Evolutionary conservation across 2,329 filamentous ascomycete species (phyloP), one percentile per base, ranked within the genome.

Genomic region (Penicillium rolfsii): DNA sequence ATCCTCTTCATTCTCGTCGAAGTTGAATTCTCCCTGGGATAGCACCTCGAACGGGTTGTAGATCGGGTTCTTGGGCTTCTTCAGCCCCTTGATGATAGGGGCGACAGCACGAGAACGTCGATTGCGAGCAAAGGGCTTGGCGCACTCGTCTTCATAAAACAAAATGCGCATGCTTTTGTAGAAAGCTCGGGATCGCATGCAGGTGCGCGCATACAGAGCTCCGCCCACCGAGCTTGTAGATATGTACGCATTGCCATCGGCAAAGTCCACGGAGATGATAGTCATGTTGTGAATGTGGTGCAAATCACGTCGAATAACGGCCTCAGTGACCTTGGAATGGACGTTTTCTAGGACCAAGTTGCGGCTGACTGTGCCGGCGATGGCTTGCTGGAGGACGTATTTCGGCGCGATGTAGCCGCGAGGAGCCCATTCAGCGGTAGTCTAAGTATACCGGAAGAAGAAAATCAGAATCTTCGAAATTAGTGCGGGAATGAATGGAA

Each of bases 221-320:
- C 89, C 88, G 70, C 89, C 84, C 9, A 96, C 83, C 0, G 91
- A 92, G 74, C 93, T 96, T 7, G 89, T 91, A 58, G 85, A 87
- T 65, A 96, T 86, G 73, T 85, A 85, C 60, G 85, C 89, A 73
- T 87, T 85, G 4, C 82, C 81, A 19, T 82, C 79, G 2, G 77
- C 75, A 73, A 90, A 89, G 7, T 78, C 76, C 48, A 95, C 78
- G 46, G 84, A 84, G 69, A 95, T 81, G 11, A 96, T 84, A 24
- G 89, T 80, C 1, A 96, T 82, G 63, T 91, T 91, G 78, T 94
- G 88, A 62, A 96, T 94, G 72, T 96, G 91, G 26, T 93, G 89
- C 40, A 95, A 82, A 68, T 96, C 90, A 4, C 88, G 83, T 11
- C 89, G 86, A 64, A 96, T 86, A 16, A 78, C 76, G 7, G 84